Evolutionary conservation across 2,329 filamentous ascomycete genomes (phyloP).

Genomic region (Cyphellophora europaea): DNA sequence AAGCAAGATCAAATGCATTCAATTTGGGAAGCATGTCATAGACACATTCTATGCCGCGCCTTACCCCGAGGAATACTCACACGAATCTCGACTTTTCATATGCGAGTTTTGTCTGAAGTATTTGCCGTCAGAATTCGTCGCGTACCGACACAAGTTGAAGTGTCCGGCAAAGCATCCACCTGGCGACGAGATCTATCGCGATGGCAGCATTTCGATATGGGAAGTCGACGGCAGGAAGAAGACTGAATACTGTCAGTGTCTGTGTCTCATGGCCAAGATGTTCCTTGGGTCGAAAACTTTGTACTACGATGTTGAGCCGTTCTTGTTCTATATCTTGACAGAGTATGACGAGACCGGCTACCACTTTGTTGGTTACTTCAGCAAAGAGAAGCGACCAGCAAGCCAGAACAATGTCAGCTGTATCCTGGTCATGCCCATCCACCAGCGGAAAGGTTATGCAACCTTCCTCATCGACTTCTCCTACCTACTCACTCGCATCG

Average conservation of each 20-base stretch:
- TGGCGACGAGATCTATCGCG: slow-evolving; percentile 94
- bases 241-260: slow-evolving; percentile 90
- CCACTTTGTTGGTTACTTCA: slow-evolving; percentile 98
- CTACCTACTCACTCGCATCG: slow-evolving; percentile 85
- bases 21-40: slow-evolving; percentile 95
- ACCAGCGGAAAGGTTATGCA: slow-evolving; percentile 94
- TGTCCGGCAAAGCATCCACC: slow-evolving; percentile 94
- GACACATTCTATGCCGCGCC: slow-evolving; percentile 98
- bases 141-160: slow-evolving; percentile 95
- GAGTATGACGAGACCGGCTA: slow-evolving; percentile 79
- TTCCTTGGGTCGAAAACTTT: slow-evolving; percentile 97
- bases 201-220: slow-evolving; percentile 89
- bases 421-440: slow-evolving; percentile 89
- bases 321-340: slow-evolving; percentile 97
- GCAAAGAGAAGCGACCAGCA: slow-evolving; percentile 91
- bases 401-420: slow-evolving; percentile 97
- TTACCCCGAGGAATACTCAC: slow-evolving; percentile 96
- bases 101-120: slow-evolving; percentile 99
- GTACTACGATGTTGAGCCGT: slow-evolving; percentile 99
- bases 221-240: slow-evolving; percentile 94
- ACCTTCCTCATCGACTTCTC: slow-evolving; percentile 97
- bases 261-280: slow-evolving; percentile 89
- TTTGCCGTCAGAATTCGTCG: slow-evolving; percentile 98
- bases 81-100: slow-evolving; percentile 94
- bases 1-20: slow-evolving; percentile 97